phyloP scores from a whole-genome alignment of 805 yeast species.

The Isabelozyma gotoi region DNA sequence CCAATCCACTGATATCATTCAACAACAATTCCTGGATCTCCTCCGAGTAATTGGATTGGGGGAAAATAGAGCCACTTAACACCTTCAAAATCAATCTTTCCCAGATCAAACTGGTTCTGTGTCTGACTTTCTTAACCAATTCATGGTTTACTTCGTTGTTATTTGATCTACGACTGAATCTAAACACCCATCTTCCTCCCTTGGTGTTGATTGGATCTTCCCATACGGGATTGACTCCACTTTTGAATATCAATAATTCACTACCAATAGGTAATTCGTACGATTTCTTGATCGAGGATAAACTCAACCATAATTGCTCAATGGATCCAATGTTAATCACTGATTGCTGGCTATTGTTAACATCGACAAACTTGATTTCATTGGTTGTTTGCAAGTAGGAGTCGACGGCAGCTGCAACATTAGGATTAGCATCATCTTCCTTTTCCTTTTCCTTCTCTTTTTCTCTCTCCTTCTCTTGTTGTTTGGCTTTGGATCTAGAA shows the following conservation, averaged over 20 bases:
- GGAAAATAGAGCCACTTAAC: conserved; percentile 50
- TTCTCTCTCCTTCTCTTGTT: conserved; percentile 15
- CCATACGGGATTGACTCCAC: conserved; percentile 65
- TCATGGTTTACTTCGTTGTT: conserved; percentile 13
- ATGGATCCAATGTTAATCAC: conserved; percentile 41
- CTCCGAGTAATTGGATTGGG: conserved; percentile 28
- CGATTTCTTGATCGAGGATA: conserved; percentile 38
- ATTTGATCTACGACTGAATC: conserved; percentile 39
- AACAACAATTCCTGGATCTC: conserved; percentile 38
- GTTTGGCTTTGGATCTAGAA: conserved; percentile 26
- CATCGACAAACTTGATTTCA: conserved; percentile 39
- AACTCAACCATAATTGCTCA: conserved; percentile 53
- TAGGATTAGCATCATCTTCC: conserved; percentile 9
- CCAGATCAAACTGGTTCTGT: conserved; percentile 48
- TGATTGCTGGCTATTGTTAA: conserved; percentile 12
- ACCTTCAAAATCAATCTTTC: conserved; percentile 54
- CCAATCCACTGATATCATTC: conserved; percentile 59
- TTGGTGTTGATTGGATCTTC: conserved; percentile 59
- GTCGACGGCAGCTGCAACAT: conserved; percentile 32
- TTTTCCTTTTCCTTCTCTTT: conserved; percentile 13
- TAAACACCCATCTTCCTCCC: conserved; percentile 65
- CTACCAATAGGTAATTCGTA: conserved; percentile 44
- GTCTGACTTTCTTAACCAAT: conserved; percentile 22
- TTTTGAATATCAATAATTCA: conserved; percentile 57
- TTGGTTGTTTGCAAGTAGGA: conserved; percentile 47